Conservation (phyloP, 129 eudicot species). For the Chrysanthemum makinoi region DNA sequence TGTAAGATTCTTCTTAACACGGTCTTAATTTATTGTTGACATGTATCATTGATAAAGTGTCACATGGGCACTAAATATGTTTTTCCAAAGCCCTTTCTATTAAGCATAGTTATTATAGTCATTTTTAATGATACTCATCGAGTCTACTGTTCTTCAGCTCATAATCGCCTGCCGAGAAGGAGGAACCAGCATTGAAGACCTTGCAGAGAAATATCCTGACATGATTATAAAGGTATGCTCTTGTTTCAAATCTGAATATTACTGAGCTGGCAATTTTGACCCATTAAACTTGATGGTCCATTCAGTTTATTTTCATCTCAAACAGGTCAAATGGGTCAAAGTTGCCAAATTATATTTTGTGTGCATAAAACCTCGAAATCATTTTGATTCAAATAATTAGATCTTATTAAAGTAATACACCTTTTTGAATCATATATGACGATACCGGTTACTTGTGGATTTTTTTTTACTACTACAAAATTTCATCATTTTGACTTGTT, state of each 20-base stretch:
- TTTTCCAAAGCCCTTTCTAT: neutral
- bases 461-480: neutral
- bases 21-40: neutral
- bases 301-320: too few relatives aligned
- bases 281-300: too few relatives aligned
- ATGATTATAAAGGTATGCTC: slow-evolving; percentile 77
- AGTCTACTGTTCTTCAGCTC: slow-evolving; percentile 46
- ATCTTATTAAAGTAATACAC: too few relatives aligned
- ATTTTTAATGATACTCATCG: slow-evolving; percentile 14
- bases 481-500: neutral
- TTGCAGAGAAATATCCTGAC: slow-evolving; percentile 94
- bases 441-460: too few relatives aligned
- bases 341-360: neutral
- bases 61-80: neutral
- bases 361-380: neutral
- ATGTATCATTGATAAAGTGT: neutral
- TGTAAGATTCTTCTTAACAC: slow-evolving; percentile 44
- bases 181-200: slow-evolving; percentile 99
- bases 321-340: too few relatives aligned
- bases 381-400: neutral
- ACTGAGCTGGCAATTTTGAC: neutral
- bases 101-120: neutral
- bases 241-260: neutral
- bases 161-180: slow-evolving; percentile 91
- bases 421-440: too few relatives aligned